Percentiles rank a stretch among this genome's conserved stretches.
These are phyloP conservation scores for Neurospora sp. DNA, from an alignment of 495 filamentous ascomycete genomes.

Conservation along the genomic window DNA sequence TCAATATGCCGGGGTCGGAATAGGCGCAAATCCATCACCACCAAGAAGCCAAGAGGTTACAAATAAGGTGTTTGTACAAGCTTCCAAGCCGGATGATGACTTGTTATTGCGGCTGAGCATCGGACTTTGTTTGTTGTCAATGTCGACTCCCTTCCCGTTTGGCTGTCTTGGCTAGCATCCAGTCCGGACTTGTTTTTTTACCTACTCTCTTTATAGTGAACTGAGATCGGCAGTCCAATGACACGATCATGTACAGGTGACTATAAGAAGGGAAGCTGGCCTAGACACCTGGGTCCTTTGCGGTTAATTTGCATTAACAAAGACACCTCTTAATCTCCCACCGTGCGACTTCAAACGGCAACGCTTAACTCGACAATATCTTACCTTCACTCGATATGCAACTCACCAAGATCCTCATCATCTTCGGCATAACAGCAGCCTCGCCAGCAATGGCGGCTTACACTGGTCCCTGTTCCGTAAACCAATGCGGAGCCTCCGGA, in stretches of 20 bases:
- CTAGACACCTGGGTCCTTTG: not conserved
- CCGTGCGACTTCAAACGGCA: not conserved
- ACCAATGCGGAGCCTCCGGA: constrained; percentile 11
- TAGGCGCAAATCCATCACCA: not conserved
- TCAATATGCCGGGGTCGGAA: not conserved
- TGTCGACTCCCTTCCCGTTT: constrained; percentile 1
- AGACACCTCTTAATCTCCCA: not conserved
- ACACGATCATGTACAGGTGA: not conserved
- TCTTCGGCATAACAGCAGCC: not conserved
- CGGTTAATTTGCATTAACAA: not conserved
- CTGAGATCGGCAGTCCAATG: not conserved
- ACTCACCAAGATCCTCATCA: not conserved
- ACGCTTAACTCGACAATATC: not conserved
- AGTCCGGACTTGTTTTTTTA: not conserved
- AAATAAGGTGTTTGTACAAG: constrained; percentile 3
- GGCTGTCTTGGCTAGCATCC: not conserved
- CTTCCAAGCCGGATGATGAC: not conserved
- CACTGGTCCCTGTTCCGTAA: constrained; percentile 15
- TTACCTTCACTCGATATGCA: not conserved
- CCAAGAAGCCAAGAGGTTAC: constrained; percentile 4
- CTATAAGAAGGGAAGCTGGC: not conserved
- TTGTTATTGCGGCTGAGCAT: not conserved
- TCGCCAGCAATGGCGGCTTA: constrained; percentile 8
- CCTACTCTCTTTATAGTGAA: not conserved
- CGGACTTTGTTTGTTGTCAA: not conserved